Conservation (phyloP, 1,284 basidiomycete genomes). For the Cryptococcus deneoformans region DNA sequence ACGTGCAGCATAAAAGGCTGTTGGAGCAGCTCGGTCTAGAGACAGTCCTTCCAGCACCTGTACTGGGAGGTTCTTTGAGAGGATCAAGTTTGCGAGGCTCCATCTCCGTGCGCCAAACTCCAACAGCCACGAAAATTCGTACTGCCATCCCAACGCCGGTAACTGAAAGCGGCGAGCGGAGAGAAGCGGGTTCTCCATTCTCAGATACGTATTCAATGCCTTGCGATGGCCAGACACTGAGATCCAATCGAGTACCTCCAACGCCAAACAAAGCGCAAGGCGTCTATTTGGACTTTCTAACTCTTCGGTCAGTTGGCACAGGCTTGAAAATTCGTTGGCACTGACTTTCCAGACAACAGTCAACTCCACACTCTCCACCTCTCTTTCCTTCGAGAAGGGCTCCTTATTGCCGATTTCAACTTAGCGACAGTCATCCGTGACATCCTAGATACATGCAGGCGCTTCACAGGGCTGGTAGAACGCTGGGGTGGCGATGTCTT, state of each 20-base stretch:
- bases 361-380: conserved; percentile 74
- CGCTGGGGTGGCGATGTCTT: conserved; percentile 90
- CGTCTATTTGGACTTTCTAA: conserved; percentile 71
- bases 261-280: conserved; percentile 18
- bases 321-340: background rate
- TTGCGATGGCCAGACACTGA: conserved; percentile 12
- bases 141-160: background rate
- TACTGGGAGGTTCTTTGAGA: conserved; percentile 6
- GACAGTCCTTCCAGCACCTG: background rate
- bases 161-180: background rate
- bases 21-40: conserved; percentile 27
- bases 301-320: conserved; percentile 58
- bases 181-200: conserved; percentile 7
- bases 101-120: background rate
- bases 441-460: conserved; percentile 76
- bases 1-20: conserved; percentile 64
- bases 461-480: conserved; percentile 78
- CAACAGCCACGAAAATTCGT: background rate
- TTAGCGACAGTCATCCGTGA: conserved; percentile 64
- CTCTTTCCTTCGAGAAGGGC: conserved; percentile 73
- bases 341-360: conserved; percentile 14
- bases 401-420: conserved; percentile 66
- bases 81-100: conserved; percentile 10
- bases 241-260: conserved; percentile 21
- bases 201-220: conserved; percentile 9